A percentile compares a stretch with the other conserved stretches of the same genome.
Evolutionary conservation across 2,329 filamentous ascomycete genomes (phyloP).

Genomic region (Blumeria hordei): DNA sequence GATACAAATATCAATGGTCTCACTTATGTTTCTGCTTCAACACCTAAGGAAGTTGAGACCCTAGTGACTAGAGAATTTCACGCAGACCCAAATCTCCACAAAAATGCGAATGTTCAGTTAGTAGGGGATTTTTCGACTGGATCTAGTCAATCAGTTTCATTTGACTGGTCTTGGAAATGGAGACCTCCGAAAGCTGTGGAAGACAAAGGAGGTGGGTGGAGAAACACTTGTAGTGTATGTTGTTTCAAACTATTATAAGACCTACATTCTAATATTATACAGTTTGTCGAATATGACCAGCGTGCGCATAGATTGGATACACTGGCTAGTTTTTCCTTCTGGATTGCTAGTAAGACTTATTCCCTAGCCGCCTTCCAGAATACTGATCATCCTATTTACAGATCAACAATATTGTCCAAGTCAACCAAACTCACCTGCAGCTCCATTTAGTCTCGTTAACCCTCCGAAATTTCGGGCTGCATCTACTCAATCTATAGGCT

Average conservation of each 20-base stretch:
- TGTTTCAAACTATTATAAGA: not conserved
- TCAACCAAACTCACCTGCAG: conserved; percentile 41
- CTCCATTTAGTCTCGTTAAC: conserved; percentile 46
- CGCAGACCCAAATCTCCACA: conserved; percentile 89
- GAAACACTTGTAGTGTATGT: conserved; percentile 72
- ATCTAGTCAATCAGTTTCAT: conserved; percentile 63
- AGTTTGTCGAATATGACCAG: conserved; percentile 95
- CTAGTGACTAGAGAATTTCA: conserved; percentile 89
- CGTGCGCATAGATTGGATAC: conserved; percentile 73
- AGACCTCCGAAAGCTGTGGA: conserved; percentile 62
- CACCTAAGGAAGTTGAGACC: conserved; percentile 68
- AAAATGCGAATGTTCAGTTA: conserved; percentile 83
- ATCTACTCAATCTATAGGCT: conserved; percentile 72
- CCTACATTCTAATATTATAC: conserved; percentile 7
- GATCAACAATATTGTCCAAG: conserved; percentile 18
- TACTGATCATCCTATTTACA: conserved; percentile 6
- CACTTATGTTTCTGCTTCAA: conserved; percentile 80
- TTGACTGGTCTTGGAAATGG: conserved; percentile 96
- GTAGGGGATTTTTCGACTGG: conserved; percentile 78
- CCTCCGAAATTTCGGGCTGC: conserved; percentile 59
- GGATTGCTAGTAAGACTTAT: conserved; percentile 49
- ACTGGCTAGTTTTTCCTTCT: conserved; percentile 82
- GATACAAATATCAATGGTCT: conserved; percentile 72
- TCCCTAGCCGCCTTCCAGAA: not conserved
- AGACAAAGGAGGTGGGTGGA: conserved; percentile 78